Percentiles rank a stretch among this genome's conserved stretches.
phyloP scores from a whole-genome alignment of 768 basidiomycete genomes.

The Crepidotus variabilis region DNA sequence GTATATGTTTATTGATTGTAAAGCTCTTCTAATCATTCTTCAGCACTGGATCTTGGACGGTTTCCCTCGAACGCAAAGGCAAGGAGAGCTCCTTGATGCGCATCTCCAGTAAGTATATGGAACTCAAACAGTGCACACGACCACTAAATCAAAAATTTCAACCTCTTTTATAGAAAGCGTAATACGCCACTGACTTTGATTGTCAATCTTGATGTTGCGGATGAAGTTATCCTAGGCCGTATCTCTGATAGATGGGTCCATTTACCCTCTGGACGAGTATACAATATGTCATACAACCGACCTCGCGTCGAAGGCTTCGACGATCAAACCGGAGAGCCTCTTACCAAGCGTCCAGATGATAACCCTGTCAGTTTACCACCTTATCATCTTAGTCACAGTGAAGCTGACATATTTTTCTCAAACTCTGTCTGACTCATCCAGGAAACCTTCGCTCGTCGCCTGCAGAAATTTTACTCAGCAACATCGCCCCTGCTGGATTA shows the following conservation, averaged over 20 bases:
- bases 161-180: conserved; percentile 42
- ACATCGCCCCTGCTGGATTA: conserved; percentile 81
- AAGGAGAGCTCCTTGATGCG: conserved; percentile 74
- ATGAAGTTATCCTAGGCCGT: conserved; percentile 77
- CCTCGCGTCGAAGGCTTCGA: conserved; percentile 79
- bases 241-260: conserved; percentile 93
- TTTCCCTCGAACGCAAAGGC: conserved; percentile 86
- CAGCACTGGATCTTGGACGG: conserved; percentile 94
- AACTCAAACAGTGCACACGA: background rate
- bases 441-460: conserved; percentile 77
- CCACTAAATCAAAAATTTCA: background rate
- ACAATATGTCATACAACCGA: conserved; percentile 85
- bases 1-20: conserved; percentile 3
- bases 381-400: background rate
- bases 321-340: conserved; percentile 82
- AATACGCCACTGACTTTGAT: conserved; percentile 71
- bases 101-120: conserved; percentile 71
- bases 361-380: conserved; percentile 61
- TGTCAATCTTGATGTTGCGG: conserved; percentile 86
- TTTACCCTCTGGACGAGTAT: conserved; percentile 82
- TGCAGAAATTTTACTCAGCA: conserved; percentile 71
- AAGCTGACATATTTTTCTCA: background rate
- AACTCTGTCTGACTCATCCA: conserved; percentile 25
- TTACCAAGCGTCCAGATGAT: conserved; percentile 88
- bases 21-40: background rate